phyloP scores from a whole-genome alignment of 2,329 filamentous ascomycete genomes.

The Pseudogymnoascus sp. region DNA sequence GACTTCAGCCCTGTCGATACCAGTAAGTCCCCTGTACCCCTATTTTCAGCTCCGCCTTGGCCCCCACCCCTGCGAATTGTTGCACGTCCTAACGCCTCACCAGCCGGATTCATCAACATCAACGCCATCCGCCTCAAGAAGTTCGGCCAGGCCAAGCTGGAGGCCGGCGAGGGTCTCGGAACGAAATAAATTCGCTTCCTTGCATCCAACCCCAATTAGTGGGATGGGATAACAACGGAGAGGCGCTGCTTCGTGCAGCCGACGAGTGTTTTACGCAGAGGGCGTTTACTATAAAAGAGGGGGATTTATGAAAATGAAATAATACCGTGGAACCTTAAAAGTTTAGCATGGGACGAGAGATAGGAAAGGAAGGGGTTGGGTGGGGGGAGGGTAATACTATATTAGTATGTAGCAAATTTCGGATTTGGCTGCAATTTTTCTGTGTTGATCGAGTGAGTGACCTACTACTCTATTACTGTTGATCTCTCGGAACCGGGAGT shows the following conservation, averaged over 20 bases:
- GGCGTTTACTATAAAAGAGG: neutral
- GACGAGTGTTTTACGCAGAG: neutral
- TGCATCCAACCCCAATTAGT: neutral
- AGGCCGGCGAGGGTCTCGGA: conserved; percentile 26
- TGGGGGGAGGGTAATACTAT: too few relatives aligned
- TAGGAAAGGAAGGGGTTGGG: neutral
- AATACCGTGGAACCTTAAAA: conserved; percentile 1
- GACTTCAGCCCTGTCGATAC: conserved; percentile 60
- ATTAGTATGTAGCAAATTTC: neutral
- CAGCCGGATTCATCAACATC: conserved; percentile 54
- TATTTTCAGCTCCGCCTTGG: conserved; percentile 41
- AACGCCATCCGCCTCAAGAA: conserved; percentile 60
- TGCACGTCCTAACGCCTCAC: conserved; percentile 16
- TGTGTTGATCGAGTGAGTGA: neutral
- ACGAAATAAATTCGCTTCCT: neutral
- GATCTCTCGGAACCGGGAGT: neutral
- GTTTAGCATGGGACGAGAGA: neutral
- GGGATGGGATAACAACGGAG: neutral
- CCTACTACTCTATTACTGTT: neutral
- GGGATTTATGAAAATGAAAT: neutral
- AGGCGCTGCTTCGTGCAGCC: neutral
- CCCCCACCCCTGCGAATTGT: conserved; percentile 21
- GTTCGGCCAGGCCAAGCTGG: conserved; percentile 37
- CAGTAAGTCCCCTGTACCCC: conserved; percentile 28
- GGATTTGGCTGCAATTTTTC: neutral